These are phyloP conservation scores for Fusarium multiceps DNA, from an alignment of 2,329 filamentous ascomycete species.

Conservation along the genomic window DNA sequence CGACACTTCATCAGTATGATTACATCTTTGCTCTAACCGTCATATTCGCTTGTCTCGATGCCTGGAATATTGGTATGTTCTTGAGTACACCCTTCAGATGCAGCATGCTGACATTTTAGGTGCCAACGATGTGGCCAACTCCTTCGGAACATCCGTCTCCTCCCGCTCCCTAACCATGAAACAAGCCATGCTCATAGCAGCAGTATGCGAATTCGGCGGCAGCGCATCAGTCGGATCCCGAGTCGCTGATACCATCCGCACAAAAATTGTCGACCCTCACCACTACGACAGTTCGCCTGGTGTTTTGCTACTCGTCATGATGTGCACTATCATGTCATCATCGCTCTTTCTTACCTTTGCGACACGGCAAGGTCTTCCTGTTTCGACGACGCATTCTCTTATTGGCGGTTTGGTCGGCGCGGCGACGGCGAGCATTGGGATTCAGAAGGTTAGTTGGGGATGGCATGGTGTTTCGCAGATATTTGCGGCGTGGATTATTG, in stretches of 20 bases:
- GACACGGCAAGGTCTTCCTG: slow-evolving; percentile 62
- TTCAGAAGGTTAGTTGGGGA: slow-evolving; percentile 52
- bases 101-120: no score
- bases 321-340: slow-evolving; percentile 63
- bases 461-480: slow-evolving; percentile 53
- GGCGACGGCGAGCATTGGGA: slow-evolving; percentile 52
- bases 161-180: slow-evolving; percentile 72
- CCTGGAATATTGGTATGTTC: slow-evolving; percentile 66
- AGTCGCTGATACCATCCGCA: slow-evolving; percentile 69
- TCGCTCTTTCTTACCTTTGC: slow-evolving; percentile 65
- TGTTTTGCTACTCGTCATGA: slow-evolving; percentile 66
- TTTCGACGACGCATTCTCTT: slow-evolving; percentile 66
- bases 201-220: slow-evolving; percentile 70
- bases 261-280: slow-evolving; percentile 61
- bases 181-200: slow-evolving; percentile 69
- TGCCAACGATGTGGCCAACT: slow-evolving; percentile 78
- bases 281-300: slow-evolving; percentile 65
- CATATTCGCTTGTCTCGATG: slow-evolving; percentile 68
- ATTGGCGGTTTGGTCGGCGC: slow-evolving; percentile 56
- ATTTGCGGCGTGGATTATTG: slow-evolving; percentile 54
- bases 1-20: slow-evolving; percentile 60
- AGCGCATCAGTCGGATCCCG: slow-evolving; percentile 69
- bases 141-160: slow-evolving; percentile 78
- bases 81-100: no score
- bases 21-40: slow-evolving; percentile 68